Base-by-base conservation (phyloP, 805 yeast genomes). In the Jamesozyma lodderae region DNA sequence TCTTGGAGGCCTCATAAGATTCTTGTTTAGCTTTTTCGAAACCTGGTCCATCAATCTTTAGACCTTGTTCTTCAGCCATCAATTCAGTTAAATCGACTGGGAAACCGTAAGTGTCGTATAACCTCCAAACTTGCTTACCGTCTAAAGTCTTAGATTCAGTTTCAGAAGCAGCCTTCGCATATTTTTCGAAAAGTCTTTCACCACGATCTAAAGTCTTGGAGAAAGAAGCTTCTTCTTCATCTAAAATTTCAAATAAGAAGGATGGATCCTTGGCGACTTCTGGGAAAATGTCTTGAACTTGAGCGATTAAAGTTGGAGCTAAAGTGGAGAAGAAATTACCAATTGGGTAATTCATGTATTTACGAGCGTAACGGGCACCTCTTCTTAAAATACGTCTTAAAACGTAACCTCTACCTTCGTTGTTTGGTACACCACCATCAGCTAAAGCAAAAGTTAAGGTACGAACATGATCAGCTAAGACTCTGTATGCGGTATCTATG, bases 361-460 rank as follows among this genome's bases (percentile, higher is more conserved):
- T 92, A 64, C 97, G 81, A 32, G 81, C 96, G 57, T 85, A 92
- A 65, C 98, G 81, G 28, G 96, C 85, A 56, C 98, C 99, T 71
- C 99, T 82, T 71, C 99, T 82, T 56, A 92, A 70, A 51, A 92
- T 88, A 70, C 99, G 82, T 69, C 99, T 81, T 62, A 92, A 69
- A 31, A 92, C 99, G 57, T 92, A 92, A 53, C 99, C 99, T 68
- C 98, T 81, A 53, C 99, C 99, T 60, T 92, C 98, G 57, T 88
- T 92, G 67, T 92, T 92, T 58, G 99, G 99, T 41, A 92, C 96
- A 57, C 98, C 99, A 56, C 99, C 99, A 63, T 92, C 99, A 28
- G 95, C 84, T 43, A 92, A 72, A 35, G 99, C 96, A 63, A 92
- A 85, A 2, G 95, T 85, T 60, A 92, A 73, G 19, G 99, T 92